These are phyloP conservation scores for Candida tammaniensis DNA, from an alignment of 805 yeast genomes.

Conservation along the genomic window DNA sequence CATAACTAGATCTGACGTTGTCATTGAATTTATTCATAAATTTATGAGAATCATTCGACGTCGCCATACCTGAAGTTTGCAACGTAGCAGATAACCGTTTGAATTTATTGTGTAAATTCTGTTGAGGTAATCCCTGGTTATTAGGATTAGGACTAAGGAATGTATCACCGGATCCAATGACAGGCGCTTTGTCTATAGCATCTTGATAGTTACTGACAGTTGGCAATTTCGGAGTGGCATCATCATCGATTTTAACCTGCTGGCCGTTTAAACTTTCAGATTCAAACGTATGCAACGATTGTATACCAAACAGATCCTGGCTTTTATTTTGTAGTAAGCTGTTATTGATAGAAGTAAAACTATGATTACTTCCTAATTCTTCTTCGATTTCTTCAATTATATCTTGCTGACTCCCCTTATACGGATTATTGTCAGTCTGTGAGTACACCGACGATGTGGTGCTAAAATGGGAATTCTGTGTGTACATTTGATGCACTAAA, in stretches of 20 bases:
- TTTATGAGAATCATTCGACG: conserved; percentile 39
- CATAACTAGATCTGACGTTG: conserved; percentile 24
- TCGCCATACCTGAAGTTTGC: conserved; percentile 22
- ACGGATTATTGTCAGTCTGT: conserved; percentile 10
- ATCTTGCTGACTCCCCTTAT: conserved; percentile 1
- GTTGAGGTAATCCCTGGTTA: conserved; percentile 25
- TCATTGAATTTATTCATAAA: conserved; percentile 39
- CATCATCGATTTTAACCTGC: conserved; percentile 16
- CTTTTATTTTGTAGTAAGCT: conserved; percentile 25
- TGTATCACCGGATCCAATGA: conserved; percentile 12
- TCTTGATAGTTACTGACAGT: conserved; percentile 10
- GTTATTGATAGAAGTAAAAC: conserved; percentile 33
- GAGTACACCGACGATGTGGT: conserved; percentile 38
- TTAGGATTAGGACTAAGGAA: conserved; percentile 3
- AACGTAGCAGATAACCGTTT: conserved; percentile 36
- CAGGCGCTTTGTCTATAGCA: conserved; percentile 30
- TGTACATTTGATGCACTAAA: neutral
- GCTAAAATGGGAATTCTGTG: conserved; percentile 21
- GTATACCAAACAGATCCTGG: conserved; percentile 5
- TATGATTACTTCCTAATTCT: conserved; percentile 17
- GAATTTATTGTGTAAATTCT: conserved; percentile 32
- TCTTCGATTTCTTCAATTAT: conserved; percentile 11
- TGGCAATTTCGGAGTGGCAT: conserved; percentile 30
- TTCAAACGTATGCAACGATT: conserved; percentile 4
- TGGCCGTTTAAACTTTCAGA: neutral